phyloP scores from a whole-genome alignment of 106 monocot genomes.

The Dactylorhiza incarnata region DNA sequence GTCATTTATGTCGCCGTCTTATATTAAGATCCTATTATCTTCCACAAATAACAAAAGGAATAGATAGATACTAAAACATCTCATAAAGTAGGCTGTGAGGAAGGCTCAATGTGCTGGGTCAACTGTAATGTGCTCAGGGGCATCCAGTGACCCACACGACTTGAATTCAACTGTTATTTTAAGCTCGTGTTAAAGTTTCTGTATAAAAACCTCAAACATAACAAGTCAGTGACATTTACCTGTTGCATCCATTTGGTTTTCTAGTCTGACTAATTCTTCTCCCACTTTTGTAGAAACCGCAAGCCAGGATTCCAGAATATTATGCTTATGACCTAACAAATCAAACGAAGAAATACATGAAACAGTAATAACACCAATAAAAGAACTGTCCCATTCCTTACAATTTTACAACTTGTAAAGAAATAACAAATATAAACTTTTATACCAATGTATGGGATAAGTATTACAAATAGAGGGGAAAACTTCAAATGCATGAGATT shows the following conservation, averaged over 20 bases:
- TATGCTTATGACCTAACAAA: conserved; percentile 36
- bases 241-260: conserved; percentile 11
- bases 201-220: neutral
- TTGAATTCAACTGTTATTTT: too few relatives aligned
- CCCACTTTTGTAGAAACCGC: conserved; percentile 22
- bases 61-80: too few relatives aligned
- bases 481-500: neutral
- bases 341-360: conserved; percentile 4
- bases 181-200: too few relatives aligned
- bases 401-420: neutral
- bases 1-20: too few relatives aligned
- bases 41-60: too few relatives aligned
- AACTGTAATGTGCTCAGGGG: too few relatives aligned
- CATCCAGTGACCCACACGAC: too few relatives aligned
- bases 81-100: too few relatives aligned
- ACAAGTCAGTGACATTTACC: conserved; percentile 22
- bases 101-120: too few relatives aligned
- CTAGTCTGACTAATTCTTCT: conserved; percentile 6
- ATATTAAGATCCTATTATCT: too few relatives aligned
- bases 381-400: neutral
- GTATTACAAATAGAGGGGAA: neutral
- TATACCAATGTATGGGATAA: neutral
- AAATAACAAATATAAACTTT: neutral
- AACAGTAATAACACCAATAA: neutral
- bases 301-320: conserved; percentile 63